Base-by-base conservation (phyloP, 1,284 basidiomycete species). In the Pterulicium gracile region DNA sequence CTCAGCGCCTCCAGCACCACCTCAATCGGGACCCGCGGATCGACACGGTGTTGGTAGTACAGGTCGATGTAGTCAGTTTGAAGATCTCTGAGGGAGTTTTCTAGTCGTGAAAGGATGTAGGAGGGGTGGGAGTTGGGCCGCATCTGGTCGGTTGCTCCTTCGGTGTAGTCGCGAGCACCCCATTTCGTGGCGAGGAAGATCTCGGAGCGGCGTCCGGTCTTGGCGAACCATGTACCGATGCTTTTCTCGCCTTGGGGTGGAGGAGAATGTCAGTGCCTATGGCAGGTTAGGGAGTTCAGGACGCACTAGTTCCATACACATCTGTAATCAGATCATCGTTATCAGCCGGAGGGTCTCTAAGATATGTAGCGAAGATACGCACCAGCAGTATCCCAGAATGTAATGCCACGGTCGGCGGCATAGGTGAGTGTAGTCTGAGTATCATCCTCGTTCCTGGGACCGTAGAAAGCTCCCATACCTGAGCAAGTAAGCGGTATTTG, bases 11-110 rank as follows among this genome's bases (percentile, higher is more conserved):
- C 42, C 13, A 64, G 54, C 0, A 59, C 58, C 43, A 62, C 58
- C 48, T 66, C 64, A 46, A 66, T 61, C 3, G 64, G 60, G 19
- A 58, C 57, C 24, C 57, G 54, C 2, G 51, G 49, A 49, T 61
- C 61, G 2, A 60, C 56, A 45, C 54, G 48, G 45, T 54, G 58
- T 50, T 55, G 56, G 51, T 64, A 65, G 43, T 54, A 61, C 4
- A 62, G 49, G 49, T 63, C 61, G 47, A 63, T 55, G 22, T 49
- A 51, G 1, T 59, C 54, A 7, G 55, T 47, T 12, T 55, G 53
- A 13, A 60, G 52, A 14, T 47, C 49, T 42, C 55, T 52, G 24
- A 61, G 47, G 4, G 56, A 55, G 23, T 49, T 51, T 32, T 60
- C 48, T 45, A 50, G 52, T 49, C 45, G 51, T 43, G 3, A 54